phyloP scores from a whole-genome alignment of 345 rosid genomes.

The Camelina hispida region DNA sequence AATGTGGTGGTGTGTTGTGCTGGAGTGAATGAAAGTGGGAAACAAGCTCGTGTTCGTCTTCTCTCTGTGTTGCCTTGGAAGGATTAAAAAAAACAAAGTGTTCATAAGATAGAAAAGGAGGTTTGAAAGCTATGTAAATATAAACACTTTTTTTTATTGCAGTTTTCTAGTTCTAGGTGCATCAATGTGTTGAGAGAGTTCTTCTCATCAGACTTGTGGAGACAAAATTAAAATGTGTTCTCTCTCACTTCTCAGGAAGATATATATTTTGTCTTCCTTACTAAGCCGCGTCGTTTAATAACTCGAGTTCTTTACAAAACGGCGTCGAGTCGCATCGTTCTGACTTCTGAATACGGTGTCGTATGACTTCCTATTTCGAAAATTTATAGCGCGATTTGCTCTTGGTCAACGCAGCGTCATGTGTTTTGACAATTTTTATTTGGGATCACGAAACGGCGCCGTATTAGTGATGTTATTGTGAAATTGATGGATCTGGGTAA shows the following conservation, averaged over 20 bases:
- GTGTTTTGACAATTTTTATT: not conserved
- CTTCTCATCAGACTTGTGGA: not conserved
- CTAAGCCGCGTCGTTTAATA: conserved; percentile 7
- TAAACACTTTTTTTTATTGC: conserved; percentile 11
- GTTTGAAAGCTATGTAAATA: conserved; percentile 42
- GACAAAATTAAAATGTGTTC: conserved; percentile 11
- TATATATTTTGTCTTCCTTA: not conserved
- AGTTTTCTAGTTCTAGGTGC: conserved; percentile 10
- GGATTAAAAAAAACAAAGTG: conserved; percentile 21
- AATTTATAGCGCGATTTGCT: not conserved
- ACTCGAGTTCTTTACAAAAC: not conserved
- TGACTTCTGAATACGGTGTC: not conserved
- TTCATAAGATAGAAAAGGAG: conserved; percentile 36
- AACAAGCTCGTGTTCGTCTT: conserved; percentile 8
- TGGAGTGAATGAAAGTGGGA: conserved; percentile 30
- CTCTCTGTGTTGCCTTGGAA: conserved; percentile 28
- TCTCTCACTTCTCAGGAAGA: not conserved
- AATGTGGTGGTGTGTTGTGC: conserved; percentile 18
- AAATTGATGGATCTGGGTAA: not conserved
- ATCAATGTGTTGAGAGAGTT: conserved; percentile 1
- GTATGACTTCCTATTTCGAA: not conserved
- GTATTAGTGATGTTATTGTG: not conserved
- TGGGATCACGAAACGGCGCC: not conserved
- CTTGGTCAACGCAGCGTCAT: not conserved
- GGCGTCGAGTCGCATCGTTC: not conserved